phyloP scores from a whole-genome alignment of 2,329 filamentous ascomycete species.

The Emydomyces testavorans region DNA sequence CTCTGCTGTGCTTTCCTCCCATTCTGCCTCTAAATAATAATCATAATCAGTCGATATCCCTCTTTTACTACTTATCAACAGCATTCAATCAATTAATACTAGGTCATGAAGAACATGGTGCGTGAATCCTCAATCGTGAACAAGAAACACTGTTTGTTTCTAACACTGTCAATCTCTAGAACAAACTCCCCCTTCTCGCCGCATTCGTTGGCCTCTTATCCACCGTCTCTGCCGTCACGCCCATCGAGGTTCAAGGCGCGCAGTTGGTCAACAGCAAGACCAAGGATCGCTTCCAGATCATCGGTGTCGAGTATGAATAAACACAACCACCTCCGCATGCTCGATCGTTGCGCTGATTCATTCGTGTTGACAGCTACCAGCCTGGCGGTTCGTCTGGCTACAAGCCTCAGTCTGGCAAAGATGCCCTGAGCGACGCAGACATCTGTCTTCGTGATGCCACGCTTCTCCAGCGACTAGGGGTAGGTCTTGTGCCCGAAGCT shows the following conservation, averaged over 20 bases:
- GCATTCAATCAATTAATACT: neutral
- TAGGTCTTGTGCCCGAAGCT: conserved; percentile 23
- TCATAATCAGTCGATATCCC: neutral
- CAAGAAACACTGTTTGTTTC: neutral
- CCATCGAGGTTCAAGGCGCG: conserved; percentile 46
- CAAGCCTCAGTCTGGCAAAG: conserved; percentile 37
- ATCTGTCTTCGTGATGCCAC: conserved; percentile 52
- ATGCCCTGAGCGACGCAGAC: conserved; percentile 48
- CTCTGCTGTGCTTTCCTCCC: neutral
- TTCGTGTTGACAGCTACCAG: conserved; percentile 40
- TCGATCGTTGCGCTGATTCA: neutral
- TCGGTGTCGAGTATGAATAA: conserved; percentile 47
- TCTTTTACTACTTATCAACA: neutral
- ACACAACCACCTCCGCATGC: neutral
- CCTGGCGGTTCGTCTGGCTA: conserved; percentile 51
- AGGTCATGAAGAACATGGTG: conserved; percentile 1
- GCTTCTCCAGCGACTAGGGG: conserved; percentile 51
- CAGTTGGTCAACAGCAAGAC: conserved; percentile 51
- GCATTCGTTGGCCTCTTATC: conserved; percentile 35
- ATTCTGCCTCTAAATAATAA: neutral
- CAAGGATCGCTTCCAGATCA: conserved; percentile 48
- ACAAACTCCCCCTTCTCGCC: conserved; percentile 23
- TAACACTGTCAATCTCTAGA: neutral
- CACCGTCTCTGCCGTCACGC: conserved; percentile 43
- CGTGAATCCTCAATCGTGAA: neutral